A percentile compares a stretch with the other conserved stretches of the same genome.
Evolutionary conservation across 352 stramenopile species (phyloP).

Genomic region (Phytophthora citricola): DNA sequence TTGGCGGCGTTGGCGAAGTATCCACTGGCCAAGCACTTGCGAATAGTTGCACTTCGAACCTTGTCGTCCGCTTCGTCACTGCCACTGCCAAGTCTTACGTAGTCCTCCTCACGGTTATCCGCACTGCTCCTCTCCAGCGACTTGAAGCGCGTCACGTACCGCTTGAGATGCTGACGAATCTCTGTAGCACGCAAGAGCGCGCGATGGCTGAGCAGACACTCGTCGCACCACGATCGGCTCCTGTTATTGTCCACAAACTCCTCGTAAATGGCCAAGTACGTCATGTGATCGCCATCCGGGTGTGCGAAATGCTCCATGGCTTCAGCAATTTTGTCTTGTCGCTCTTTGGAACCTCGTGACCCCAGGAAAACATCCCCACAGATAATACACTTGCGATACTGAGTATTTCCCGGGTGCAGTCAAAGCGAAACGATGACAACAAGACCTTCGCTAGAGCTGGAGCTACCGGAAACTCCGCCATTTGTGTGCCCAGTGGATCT

Average conservation of each 20-base stretch:
- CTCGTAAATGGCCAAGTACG: constrained; percentile 73
- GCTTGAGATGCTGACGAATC: constrained; percentile 72
- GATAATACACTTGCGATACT: constrained; percentile 97
- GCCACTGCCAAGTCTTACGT: constrained; percentile 11
- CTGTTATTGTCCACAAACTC: constrained; percentile 74
- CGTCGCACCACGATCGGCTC: constrained; percentile 77
- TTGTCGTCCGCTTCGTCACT: constrained; percentile 32
- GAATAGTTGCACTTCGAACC: constrained; percentile 39
- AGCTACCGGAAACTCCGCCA: constrained; percentile 98
- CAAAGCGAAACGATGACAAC: constrained; percentile 65
- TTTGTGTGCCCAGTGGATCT: constrained; percentile 91
- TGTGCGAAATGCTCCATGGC: constrained; percentile 75
- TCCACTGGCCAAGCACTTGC: constrained; percentile 73
- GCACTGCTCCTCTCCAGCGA: constrained; percentile 7
- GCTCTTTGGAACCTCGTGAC: constrained; percentile 65
- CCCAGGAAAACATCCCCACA: constrained; percentile 88
- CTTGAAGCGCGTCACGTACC: constrained; percentile 69
- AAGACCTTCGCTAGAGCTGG: constrained; percentile 85
- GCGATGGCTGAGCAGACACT: constrained; percentile 67
- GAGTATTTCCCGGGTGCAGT: constrained; percentile 94
- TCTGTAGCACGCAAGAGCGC: constrained; percentile 69
- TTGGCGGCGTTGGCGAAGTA: constrained; percentile 97
- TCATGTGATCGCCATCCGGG: constrained; percentile 75
- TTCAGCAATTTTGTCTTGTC: constrained; percentile 70
- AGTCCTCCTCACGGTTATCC: constrained; percentile 16